These are phyloP conservation scores for Tricholoma saponaceum DNA, from an alignment of 768 basidiomycete genomes.

Conservation along the genomic window DNA sequence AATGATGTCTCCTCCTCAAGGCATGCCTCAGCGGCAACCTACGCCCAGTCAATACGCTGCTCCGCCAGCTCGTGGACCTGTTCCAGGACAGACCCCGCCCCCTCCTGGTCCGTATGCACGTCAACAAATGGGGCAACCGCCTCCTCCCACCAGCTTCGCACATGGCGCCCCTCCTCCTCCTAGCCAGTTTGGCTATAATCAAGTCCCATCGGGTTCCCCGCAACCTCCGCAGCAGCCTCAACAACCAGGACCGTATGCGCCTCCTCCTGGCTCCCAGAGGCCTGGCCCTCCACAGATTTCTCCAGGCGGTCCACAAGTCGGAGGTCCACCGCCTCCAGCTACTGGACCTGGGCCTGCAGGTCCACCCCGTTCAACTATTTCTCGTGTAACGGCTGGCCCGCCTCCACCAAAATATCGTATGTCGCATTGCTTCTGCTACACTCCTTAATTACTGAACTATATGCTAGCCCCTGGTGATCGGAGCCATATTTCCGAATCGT, in stretches of 20 bases:
- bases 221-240: slow-evolving; percentile 18
- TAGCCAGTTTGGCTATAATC: slow-evolving; percentile 24
- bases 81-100: slow-evolving; percentile 40
- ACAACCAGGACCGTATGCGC: slow-evolving; percentile 36
- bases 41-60: slow-evolving; percentile 48
- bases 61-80: slow-evolving; percentile 37
- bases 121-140: slow-evolving; percentile 23
- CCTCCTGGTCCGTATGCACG: slow-evolving; percentile 36
- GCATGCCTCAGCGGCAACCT: slow-evolving; percentile 34
- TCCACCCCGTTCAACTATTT: slow-evolving; percentile 8
- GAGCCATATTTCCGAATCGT: slow-evolving; percentile 79
- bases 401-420: slow-evolving; percentile 43
- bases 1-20: slow-evolving; percentile 45
- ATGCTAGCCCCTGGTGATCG: slow-evolving; percentile 81
- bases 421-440: slow-evolving; percentile 14
- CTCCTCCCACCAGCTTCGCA: slow-evolving; percentile 34
- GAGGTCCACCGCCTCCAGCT: slow-evolving; percentile 7
- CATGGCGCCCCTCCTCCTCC: slow-evolving; percentile 24
- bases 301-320: slow-evolving; percentile 12
- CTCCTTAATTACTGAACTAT: slow-evolving; percentile 6
- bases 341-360: slow-evolving; percentile 6
- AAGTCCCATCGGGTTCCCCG: slow-evolving; percentile 12
- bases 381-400: slow-evolving; percentile 30
- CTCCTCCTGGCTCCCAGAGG: slow-evolving; percentile 34
- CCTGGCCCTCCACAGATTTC: slow-evolving; percentile 19